These are phyloP conservation scores for Podospora tetraspora DNA, from an alignment of 495 filamentous ascomycete genomes.

Conservation along the genomic window DNA sequence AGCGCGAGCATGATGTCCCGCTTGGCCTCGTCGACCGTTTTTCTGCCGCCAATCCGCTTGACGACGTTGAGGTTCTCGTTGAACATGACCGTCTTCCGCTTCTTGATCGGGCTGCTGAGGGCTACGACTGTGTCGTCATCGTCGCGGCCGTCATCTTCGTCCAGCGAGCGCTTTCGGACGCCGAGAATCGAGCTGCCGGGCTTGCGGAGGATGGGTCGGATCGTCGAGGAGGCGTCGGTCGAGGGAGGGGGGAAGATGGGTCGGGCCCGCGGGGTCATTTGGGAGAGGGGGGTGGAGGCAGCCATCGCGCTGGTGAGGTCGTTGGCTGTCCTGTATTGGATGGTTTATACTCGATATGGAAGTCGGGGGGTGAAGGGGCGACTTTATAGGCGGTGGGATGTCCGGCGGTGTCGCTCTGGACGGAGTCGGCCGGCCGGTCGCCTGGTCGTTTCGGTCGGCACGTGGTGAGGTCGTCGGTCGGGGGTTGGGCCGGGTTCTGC, in stretches of 20 bases:
- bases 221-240: conserved; percentile 25
- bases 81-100: conserved; percentile 60
- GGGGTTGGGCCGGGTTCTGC: not conserved
- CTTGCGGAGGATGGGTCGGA: conserved; percentile 45
- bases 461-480: not conserved
- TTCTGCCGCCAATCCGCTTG: conserved; percentile 41
- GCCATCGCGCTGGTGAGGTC: not conserved
- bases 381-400: not conserved
- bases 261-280: conserved; percentile 25
- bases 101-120: conserved; percentile 52
- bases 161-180: conserved; percentile 26
- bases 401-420: not conserved
- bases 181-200: conserved; percentile 30
- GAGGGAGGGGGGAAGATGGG: conserved; percentile 23
- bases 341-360: not conserved
- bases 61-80: conserved; percentile 64
- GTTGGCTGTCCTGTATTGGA: not conserved
- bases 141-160: conserved; percentile 38
- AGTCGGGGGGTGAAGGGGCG: not conserved
- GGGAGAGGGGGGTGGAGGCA: not conserved
- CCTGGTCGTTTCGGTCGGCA: not conserved
- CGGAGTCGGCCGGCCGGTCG: not conserved
- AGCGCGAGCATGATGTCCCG: conserved; percentile 71
- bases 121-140: conserved; percentile 39
- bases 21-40: conserved; percentile 52